Conservation (phyloP, 108 stramenopile species). For the Skeletonema tropicum region DNA sequence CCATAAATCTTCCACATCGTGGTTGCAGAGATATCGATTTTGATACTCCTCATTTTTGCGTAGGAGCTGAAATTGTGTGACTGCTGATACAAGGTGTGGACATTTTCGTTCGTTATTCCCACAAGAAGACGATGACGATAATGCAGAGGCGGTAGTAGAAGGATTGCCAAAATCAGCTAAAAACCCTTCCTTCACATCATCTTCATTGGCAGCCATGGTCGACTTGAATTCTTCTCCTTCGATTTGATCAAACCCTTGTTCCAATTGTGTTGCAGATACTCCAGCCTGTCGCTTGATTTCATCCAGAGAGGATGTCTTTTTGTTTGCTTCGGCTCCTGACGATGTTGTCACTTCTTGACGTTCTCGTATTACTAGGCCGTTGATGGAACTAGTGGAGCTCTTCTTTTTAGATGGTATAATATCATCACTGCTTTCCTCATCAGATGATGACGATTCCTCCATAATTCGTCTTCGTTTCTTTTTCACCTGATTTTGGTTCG, state of each 20-base stretch:
- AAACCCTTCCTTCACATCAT: conserved; percentile 40
- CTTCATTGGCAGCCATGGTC: conserved; percentile 36
- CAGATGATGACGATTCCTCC: neutral
- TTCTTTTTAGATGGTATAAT: conserved; percentile 12
- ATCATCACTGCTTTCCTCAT: conserved; percentile 3
- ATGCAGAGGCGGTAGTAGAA: neutral
- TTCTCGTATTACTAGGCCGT: neutral
- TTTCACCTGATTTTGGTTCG: neutral
- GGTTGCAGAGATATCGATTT: neutral
- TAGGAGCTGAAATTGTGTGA: neutral
- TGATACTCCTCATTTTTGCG: neutral
- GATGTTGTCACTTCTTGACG: neutral
- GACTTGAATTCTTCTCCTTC: conserved; percentile 39
- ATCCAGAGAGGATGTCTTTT: conserved; percentile 30
- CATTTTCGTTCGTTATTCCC: neutral
- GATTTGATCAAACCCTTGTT: conserved; percentile 24
- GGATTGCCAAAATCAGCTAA: neutral
- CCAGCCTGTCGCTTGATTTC: conserved; percentile 46
- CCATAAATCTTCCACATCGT: conserved; percentile 10
- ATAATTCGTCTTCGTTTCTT: neutral
- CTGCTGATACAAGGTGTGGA: neutral
- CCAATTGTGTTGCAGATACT: conserved; percentile 30
- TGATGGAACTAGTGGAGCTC: neutral
- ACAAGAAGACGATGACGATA: too few species aligned
- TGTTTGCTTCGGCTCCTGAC: neutral